These are phyloP conservation scores for Cucurbita pepo DNA, from an alignment of 306 rosid species.

Conservation along the genomic window DNA sequence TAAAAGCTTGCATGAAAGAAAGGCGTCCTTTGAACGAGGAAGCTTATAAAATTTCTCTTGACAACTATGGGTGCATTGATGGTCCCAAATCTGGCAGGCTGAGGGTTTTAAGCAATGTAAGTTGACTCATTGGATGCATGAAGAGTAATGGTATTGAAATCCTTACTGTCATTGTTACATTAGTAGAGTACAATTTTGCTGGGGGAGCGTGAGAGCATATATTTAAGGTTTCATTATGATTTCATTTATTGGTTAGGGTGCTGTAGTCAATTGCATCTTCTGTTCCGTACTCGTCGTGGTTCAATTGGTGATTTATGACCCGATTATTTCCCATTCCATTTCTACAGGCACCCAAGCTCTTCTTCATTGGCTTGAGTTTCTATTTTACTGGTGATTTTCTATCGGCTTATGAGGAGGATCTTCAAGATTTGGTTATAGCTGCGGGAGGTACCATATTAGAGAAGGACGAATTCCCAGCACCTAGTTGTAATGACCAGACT, in stretches of 20 bases:
- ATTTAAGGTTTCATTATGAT: not conserved
- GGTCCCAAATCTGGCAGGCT: constrained; percentile 85
- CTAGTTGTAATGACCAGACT: constrained; percentile 5
- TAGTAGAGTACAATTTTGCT: not conserved
- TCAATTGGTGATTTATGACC: not conserved
- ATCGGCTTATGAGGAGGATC: constrained; percentile 39
- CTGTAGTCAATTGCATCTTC: not conserved
- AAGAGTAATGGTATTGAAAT: not conserved
- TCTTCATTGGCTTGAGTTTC: constrained; percentile 45
- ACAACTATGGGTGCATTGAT: constrained; percentile 63
- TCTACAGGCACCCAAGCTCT: constrained; percentile 56
- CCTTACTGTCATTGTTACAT: not conserved
- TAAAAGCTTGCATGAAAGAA: constrained; percentile 51
- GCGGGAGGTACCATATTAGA: constrained; percentile 53
- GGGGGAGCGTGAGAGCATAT: no score
- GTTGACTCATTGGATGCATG: constrained; percentile 7
- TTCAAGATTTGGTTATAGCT: constrained; percentile 41
- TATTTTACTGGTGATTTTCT: constrained; percentile 63
- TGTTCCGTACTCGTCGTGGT: not conserved
- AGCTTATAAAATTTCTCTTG: constrained; percentile 59
- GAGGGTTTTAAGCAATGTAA: constrained; percentile 41
- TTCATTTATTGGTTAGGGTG: not conserved
- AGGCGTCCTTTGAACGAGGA: constrained; percentile 46
- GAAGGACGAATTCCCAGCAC: constrained; percentile 26
- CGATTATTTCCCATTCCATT: not conserved